phyloP scores from a whole-genome alignment of 129 eudicot genomes.

The Centrapalus pauciflorus region DNA sequence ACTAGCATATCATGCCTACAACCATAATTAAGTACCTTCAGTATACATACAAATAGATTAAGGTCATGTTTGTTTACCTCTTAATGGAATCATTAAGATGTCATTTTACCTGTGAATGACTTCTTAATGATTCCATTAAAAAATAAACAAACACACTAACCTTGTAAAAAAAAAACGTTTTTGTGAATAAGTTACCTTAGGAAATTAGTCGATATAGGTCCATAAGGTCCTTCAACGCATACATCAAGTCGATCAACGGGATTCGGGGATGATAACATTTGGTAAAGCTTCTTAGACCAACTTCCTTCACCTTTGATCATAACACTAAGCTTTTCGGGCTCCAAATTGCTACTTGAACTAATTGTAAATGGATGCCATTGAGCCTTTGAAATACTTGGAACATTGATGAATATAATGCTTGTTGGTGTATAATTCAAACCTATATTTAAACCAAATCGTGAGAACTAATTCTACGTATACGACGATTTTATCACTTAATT shows the following conservation, averaged over 20 bases:
- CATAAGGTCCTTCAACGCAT: constrained; percentile 87
- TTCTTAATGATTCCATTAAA: too few species aligned
- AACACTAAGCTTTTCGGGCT: constrained; percentile 69
- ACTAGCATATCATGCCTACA: constrained; percentile 67
- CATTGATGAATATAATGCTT: constrained; percentile 69
- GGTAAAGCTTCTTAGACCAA: constrained; percentile 72
- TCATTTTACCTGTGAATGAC: too few species aligned
- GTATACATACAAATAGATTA: neutral
- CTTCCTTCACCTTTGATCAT: constrained; percentile 73
- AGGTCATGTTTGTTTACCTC: too few species aligned
- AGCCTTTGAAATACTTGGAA: constrained; percentile 80
- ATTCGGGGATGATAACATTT: constrained; percentile 49
- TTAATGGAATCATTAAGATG: too few species aligned
- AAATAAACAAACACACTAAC: neutral
- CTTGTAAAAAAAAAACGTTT: too few species aligned
- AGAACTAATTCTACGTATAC: too few species aligned
- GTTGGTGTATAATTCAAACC: constrained; percentile 66
- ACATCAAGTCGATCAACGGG: constrained; percentile 46
- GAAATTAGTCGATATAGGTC: constrained; percentile 70
- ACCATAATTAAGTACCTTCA: constrained; percentile 3
- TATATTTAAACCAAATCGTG: constrained; percentile 2
- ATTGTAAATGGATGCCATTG: constrained; percentile 98
- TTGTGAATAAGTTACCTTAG: constrained; percentile 36
- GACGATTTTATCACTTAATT: neutral
- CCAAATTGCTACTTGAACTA: constrained; percentile 64